phyloP scores from a whole-genome alignment of 192 early-diverging fungal species.

The Pilobolus umbonatus region DNA sequence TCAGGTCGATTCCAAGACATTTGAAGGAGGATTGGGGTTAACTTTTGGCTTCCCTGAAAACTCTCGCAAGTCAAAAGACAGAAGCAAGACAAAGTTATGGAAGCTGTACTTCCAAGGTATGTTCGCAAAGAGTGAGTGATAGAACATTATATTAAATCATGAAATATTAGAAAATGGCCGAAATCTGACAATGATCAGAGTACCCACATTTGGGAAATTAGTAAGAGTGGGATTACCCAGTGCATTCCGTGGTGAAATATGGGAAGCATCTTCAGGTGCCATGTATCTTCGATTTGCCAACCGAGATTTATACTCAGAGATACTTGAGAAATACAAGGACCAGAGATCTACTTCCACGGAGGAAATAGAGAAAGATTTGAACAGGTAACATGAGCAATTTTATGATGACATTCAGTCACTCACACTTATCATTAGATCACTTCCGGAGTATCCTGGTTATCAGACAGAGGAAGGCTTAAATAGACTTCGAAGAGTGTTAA shows the following conservation, averaged over 20 bases:
- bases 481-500: slow-evolving; percentile 87
- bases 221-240: slow-evolving; percentile 83
- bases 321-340: slow-evolving; percentile 56
- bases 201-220: slow-evolving; percentile 75
- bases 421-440: slow-evolving; percentile 47
- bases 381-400: slow-evolving; percentile 25
- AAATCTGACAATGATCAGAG: slow-evolving; percentile 72
- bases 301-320: slow-evolving; percentile 63
- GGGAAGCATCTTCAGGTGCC: slow-evolving; percentile 83
- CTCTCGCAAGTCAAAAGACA: slow-evolving; percentile 64
- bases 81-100: slow-evolving; percentile 72
- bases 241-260: slow-evolving; percentile 77
- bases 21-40: slow-evolving; percentile 60
- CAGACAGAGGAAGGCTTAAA: slow-evolving; percentile 89
- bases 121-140: background rate
- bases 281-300: slow-evolving; percentile 76
- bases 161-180: slow-evolving; percentile 58
- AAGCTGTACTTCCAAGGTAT: slow-evolving; percentile 67
- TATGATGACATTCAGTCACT: background rate
- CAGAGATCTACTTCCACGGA: slow-evolving; percentile 68
- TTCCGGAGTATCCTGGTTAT: slow-evolving; percentile 93
- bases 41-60: slow-evolving; percentile 72
- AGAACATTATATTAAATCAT: background rate
- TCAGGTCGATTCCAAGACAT: slow-evolving; percentile 7
- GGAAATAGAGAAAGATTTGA: slow-evolving; percentile 92